These are phyloP conservation scores for Tuber borchii DNA, from an alignment of 495 filamentous ascomycete species.

Conservation along the genomic window DNA sequence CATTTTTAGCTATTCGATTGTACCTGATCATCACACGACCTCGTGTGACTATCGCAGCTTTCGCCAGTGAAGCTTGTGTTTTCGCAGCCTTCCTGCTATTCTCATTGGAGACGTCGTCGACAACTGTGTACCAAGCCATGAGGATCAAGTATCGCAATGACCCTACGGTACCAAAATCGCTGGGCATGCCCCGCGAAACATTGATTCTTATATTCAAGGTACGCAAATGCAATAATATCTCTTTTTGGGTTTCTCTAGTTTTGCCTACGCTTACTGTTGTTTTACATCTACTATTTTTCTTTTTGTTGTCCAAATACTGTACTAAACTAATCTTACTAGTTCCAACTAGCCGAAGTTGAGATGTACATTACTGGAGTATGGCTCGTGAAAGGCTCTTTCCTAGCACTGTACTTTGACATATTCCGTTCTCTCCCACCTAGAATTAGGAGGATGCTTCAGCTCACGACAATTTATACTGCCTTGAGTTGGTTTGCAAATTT, in stretches of 20 bases:
- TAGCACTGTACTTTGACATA: slow-evolving; percentile 30
- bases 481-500: slow-evolving; percentile 24
- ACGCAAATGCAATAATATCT: not conserved
- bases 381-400: slow-evolving; percentile 29
- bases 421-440: slow-evolving; percentile 18
- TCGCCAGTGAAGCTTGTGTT: slow-evolving; percentile 25
- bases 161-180: slow-evolving; percentile 8
- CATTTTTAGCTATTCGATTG: slow-evolving; percentile 23
- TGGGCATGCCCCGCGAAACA: slow-evolving; percentile 18
- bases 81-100: slow-evolving; percentile 20
- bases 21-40: slow-evolving; percentile 23
- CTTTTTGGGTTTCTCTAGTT: not conserved
- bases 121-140: slow-evolving; percentile 18
- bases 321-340: slow-evolving; percentile 2
- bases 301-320: not conserved
- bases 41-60: slow-evolving; percentile 15
- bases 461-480: slow-evolving; percentile 17
- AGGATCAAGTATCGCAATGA: slow-evolving; percentile 26
- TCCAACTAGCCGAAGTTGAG: slow-evolving; percentile 27
- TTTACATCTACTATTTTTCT: not conserved
- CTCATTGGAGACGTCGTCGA: slow-evolving; percentile 15
- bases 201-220: slow-evolving; percentile 28
- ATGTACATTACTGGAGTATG: slow-evolving; percentile 27
- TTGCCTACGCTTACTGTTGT: not conserved
- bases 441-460: slow-evolving; percentile 11